Base-by-base conservation (phyloP, 2,329 filamentous ascomycete species). In the Diplodia mutila region DNA sequence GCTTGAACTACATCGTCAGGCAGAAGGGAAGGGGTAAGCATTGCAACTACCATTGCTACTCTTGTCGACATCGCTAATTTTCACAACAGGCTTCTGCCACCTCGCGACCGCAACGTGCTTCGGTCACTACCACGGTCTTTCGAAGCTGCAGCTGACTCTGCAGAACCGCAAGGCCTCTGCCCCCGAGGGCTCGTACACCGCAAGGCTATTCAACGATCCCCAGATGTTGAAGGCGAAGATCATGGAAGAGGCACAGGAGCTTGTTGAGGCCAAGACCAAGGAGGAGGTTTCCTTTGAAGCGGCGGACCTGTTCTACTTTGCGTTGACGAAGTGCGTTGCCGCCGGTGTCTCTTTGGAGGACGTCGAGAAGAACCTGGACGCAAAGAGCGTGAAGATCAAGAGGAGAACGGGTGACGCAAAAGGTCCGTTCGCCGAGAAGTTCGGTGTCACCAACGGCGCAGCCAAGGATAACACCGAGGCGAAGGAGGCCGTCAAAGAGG, bases 191-290 rank as follows among this genome's bases (percentile, higher is more conserved):
- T 99, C 95, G 14, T 99, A 99, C 79, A 99, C 95, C 4, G 92
- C 93, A 21, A 86, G 94, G 39, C 84, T 99, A 1, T 99, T 98
- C 84, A 94, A 90, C 21, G 95, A 99, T 71, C 88, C 92, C 73
- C 94, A 96, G 78, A 86, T 99, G 66, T 82, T 97, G 65, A 87
- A 92, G 52, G 95, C 95, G 3, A 99, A 99, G 85, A 97, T 99
- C 67, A 96, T 98, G 89, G 95, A 99, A 80, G 95, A 99, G 79
- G 95, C 95, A 0, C 92, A 96, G 75, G 95, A 99, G 81, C 85
- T 99, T 51, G 97, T 94, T 75, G 89, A 95, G 71, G 94, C 95
- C 18, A 89, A 89, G 71, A 90, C 89, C 0, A 91, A 91, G 69
- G 86, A 94, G 70, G 91, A 98, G 16, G 87, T 97, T 70, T 93